phyloP scores from a whole-genome alignment of 768 basidiomycete species.

The Russula emetica region DNA sequence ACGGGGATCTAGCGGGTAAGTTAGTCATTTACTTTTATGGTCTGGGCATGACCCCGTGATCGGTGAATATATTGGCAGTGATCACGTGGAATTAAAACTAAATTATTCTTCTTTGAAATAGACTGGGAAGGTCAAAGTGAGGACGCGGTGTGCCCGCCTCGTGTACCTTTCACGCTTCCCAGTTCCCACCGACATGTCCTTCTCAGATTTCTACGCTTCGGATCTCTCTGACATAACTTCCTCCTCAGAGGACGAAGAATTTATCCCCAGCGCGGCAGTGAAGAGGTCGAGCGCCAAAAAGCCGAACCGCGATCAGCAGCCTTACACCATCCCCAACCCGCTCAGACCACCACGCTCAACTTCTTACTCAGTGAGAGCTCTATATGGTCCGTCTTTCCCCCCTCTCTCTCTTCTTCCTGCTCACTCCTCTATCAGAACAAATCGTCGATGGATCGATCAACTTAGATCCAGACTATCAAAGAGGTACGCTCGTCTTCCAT shows the following conservation, averaged over 20 bases:
- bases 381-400: conserved; percentile 31
- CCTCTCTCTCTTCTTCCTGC: background rate
- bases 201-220: conserved; percentile 31
- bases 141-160: background rate
- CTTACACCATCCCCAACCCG: conserved; percentile 24
- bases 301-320: background rate
- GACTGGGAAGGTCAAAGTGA: no score
- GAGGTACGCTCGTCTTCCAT: conserved; percentile 43
- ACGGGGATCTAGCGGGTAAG: no score
- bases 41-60: background rate
- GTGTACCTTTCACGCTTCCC: background rate
- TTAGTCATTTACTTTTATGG: background rate
- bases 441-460: conserved; percentile 60
- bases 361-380: conserved; percentile 34
- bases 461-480: conserved; percentile 74
- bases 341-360: conserved; percentile 31
- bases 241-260: conserved; percentile 31
- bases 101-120: background rate
- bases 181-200: conserved; percentile 26
- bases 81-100: no score
- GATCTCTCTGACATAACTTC: conserved; percentile 32
- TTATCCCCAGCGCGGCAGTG: conserved; percentile 3
- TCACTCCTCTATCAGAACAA: conserved; percentile 46
- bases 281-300: conserved; percentile 18
- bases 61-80: no score